Percentiles rank a stretch among this genome's conserved stretches.
Conservation (phyloP, 768 basidiomycete species). For the Rhizopogon rudus region DNA sequence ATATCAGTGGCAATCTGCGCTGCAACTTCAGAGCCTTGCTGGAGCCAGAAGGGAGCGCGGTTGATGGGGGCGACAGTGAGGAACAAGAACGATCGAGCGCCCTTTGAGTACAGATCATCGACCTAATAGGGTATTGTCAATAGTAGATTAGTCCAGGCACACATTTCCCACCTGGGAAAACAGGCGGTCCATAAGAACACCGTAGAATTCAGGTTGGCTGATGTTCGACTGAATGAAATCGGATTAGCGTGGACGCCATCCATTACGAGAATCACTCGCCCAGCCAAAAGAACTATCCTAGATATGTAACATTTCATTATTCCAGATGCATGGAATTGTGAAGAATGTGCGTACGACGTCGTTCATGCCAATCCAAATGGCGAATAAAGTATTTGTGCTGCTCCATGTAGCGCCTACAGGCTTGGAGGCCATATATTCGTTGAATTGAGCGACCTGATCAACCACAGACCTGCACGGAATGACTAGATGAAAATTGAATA, state of each 20-base stretch:
- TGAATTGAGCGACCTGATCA: conserved; percentile 60
- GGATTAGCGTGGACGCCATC: background rate
- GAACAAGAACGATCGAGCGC: conserved; percentile 60
- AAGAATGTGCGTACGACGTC: conserved; percentile 38
- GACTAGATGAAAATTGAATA: background rate
- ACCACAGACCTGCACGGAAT: conserved; percentile 19
- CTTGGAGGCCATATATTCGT: conserved; percentile 39
- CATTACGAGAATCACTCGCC: conserved; percentile 9
- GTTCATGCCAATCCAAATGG: conserved; percentile 68
- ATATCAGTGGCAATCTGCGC: conserved; percentile 30
- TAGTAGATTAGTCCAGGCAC: background rate
- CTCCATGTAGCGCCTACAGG: conserved; percentile 53
- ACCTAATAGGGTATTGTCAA: conserved; percentile 6
- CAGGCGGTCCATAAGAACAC: conserved; percentile 16
- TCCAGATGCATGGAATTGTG: too few relatives aligned
- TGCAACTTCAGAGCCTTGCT: conserved; percentile 27
- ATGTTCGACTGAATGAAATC: conserved; percentile 16
- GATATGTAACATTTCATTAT: background rate
- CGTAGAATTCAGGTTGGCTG: conserved; percentile 18
- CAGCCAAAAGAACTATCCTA: conserved; percentile 7
- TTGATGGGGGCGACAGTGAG: conserved; percentile 57
- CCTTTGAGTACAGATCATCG: conserved; percentile 23
- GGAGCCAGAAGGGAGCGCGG: conserved; percentile 48
- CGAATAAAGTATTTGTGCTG: conserved; percentile 52
- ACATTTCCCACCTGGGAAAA: conserved; percentile 21